Conservation (phyloP, 179 eudicot genomes). For the Corrigiola litoralis region DNA sequence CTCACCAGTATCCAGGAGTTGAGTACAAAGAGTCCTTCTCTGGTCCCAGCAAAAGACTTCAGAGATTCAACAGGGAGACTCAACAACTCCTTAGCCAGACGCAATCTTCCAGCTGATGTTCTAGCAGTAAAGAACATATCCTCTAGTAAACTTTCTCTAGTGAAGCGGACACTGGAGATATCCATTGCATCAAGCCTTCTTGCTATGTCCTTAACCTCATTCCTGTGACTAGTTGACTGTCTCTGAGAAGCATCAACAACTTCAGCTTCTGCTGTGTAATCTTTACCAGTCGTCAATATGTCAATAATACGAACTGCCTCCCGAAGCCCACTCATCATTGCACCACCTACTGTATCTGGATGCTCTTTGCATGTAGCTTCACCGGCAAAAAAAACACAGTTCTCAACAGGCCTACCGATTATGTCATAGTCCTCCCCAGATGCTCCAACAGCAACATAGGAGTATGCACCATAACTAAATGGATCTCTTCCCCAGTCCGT, state of each 20-base stretch:
- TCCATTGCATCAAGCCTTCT: conserved; percentile 76
- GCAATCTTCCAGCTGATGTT: conserved; percentile 77
- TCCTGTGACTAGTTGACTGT: conserved; percentile 65
- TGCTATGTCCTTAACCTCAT: conserved; percentile 73
- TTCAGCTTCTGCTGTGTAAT: conserved; percentile 87
- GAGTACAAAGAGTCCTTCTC: conserved; percentile 75
- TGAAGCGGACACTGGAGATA: conserved; percentile 42
- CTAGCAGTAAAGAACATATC: conserved; percentile 78
- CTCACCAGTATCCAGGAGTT: conserved; percentile 95
- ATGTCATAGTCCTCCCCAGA: conserved; percentile 98
- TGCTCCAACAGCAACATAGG: conserved; percentile 93
- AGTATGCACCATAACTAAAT: conserved; percentile 92
- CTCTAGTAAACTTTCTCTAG: conserved; percentile 53
- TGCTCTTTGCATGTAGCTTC: conserved; percentile 99
- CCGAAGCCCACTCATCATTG: conserved; percentile 98
- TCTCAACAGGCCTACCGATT: conserved; percentile 84
- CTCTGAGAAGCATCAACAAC: conserved; percentile 73
- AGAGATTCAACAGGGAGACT: conserved; percentile 72
- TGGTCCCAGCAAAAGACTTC: conserved; percentile 91
- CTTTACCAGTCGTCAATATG: conserved; percentile 68
- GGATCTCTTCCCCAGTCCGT: conserved; percentile 99
- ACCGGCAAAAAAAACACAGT: conserved; percentile 94
- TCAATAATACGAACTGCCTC: conserved; percentile 96
- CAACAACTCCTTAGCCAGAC: conserved; percentile 84
- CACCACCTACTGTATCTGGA: conserved; percentile 99